A percentile compares a stretch with the other conserved stretches of the same genome.
These are phyloP conservation scores for Aureobasidium sp. DNA, from an alignment of 2,329 filamentous ascomycete genomes.

Conservation along the genomic window DNA sequence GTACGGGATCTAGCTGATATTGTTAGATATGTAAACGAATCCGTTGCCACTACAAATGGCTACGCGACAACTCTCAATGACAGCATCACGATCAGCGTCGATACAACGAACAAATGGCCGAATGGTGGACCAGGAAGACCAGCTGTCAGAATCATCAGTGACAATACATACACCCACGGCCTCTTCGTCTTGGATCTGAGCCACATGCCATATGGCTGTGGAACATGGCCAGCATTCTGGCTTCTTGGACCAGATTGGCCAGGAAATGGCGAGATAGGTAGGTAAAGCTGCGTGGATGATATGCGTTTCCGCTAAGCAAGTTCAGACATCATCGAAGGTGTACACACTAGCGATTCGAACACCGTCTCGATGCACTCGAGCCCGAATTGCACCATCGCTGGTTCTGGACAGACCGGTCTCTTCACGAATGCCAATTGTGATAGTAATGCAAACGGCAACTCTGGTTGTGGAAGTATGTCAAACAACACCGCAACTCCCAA, in stretches of 20 bases:
- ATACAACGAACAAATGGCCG: conserved; percentile 38
- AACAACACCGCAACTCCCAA: conserved; percentile 22
- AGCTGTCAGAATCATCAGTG: conserved; percentile 30
- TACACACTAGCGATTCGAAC: conserved; percentile 26
- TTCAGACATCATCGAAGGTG: conserved; percentile 32
- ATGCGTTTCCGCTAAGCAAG: not conserved
- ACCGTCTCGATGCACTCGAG: conserved; percentile 28
- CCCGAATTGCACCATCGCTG: conserved; percentile 26
- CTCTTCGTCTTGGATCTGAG: conserved; percentile 33
- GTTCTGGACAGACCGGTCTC: conserved; percentile 25
- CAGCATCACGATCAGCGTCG: conserved; percentile 29
- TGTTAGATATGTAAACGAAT: conserved; percentile 34
- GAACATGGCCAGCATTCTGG: conserved; percentile 39
- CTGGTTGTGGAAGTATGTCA: conserved; percentile 27
- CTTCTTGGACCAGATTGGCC: conserved; percentile 42
- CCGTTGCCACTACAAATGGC: conserved; percentile 29
- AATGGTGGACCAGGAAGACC: conserved; percentile 28
- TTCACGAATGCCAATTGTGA: conserved; percentile 27
- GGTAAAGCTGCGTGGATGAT: not conserved
- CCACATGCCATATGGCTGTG: conserved; percentile 34
- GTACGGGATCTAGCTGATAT: not conserved
- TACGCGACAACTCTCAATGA: conserved; percentile 22
- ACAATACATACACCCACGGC: conserved; percentile 33
- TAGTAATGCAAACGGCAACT: conserved; percentile 21
- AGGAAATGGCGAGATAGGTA: conserved; percentile 28